Base-by-base conservation (phyloP, 2,329 filamentous ascomycete species). In the Fusarium pseudocircinatum region DNA sequence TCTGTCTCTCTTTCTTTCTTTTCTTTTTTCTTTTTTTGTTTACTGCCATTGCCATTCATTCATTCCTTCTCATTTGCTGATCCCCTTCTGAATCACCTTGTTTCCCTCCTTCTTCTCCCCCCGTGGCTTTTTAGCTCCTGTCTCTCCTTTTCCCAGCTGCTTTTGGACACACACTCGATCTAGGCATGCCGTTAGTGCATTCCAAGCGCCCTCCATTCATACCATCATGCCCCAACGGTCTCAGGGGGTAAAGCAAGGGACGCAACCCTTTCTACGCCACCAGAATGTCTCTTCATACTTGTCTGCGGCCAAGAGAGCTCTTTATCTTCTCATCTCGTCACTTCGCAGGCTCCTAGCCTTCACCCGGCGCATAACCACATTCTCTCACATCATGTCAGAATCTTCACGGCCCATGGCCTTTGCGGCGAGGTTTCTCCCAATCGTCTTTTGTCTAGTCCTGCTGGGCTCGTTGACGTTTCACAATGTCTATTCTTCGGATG, bases 401-500 rank as follows among this genome's bases (percentile, higher is more conserved):
- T 52, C 66, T 24, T 62, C 60, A 36, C 50, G 40, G 50, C 58
- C 30, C 20, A 12, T 69, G n/a, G 59, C 66, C 63, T 50, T 74
- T 26, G 50, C 60, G 36, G 47, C 67, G n/a, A 69, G 66, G 30
- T 14, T 72, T 4, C 52, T 78, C 13, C 74, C 77, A 1, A 54
- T 77, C 28, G n/a, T 43, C 44, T 77, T 78, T 54, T 66, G 73
- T 13, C 22, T 72, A 20, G 34, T 68, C 13, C 54, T 79, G 15
- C 63, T 78, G 11, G 34, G 63, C 16, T 63, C 64, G 6, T 62
- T 77, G 16, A 40, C 74, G 9, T 50, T 76, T 20, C 46, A 75
- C n/a, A 53, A 58, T 43, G 37, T 77, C 32, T 54, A 46, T 30
- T 39, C 54, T 26, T 60, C 40, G 1, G 59, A 73, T 6, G 88